Base-by-base conservation (phyloP, 371 early-diverging fungal genomes). In the Mortierella sp. region DNA sequence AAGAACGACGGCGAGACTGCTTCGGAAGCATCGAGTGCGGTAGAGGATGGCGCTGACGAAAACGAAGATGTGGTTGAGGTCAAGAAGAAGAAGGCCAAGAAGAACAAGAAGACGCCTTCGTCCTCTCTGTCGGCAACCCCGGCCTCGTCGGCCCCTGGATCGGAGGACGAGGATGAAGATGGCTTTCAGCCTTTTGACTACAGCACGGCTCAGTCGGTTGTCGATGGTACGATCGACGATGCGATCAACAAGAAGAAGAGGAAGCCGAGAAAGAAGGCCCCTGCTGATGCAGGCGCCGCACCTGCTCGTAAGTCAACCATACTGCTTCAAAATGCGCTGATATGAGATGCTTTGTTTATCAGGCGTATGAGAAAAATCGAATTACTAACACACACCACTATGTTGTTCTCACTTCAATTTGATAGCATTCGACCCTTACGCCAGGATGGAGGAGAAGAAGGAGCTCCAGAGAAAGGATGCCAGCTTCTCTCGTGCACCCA, bases 381-480 rank as follows among this genome's bases (percentile, higher is more conserved):
- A 4, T 40, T 43, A 22, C 6, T 71, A 24, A 53, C 22, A 0
- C 11, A 14, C 34, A 11, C 61, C 14, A 45, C 10, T 34, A 6
- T 41, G 11, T 47, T 34, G 52, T n/a, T 53, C 55, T 19, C 14
- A n/a, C n/a, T n/a, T 3, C 58, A 5, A 52, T 26, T 22, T 37
- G 26, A 48, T 64, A 80, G 75, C 83, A 4, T 88, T 88, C 58
- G 83, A 88, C 34, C 89, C 89, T 4, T 88, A 88, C 39, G 72
- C 77, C 31, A 76, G 81, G 63, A 47, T 85, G 50, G 76, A 64
- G 22, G 85, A 79, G 4, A 55, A 80, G 11, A 68, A 64, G 34
- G 80, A 79, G 61, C 63, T 85, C 48, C 79, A 78, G 47, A 78
- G 74, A 70, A 70, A 74, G 45, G 87, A 86, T 7, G 77, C 68